These are phyloP conservation scores for Fusarium coffeatum DNA, from an alignment of 2,329 filamentous ascomycete species.

Conservation along the genomic window DNA sequence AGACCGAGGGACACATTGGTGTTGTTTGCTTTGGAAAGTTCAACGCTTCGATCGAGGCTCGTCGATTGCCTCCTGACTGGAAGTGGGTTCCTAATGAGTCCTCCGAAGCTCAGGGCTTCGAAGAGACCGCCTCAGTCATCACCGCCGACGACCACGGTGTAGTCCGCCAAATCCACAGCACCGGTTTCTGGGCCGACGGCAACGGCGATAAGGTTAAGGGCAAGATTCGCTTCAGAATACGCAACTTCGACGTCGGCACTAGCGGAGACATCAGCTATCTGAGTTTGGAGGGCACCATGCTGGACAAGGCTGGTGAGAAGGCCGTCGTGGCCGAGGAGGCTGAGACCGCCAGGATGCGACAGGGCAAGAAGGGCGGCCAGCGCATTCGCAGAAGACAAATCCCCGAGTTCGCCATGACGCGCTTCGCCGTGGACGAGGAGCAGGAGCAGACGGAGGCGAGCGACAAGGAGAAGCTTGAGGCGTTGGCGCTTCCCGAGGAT, in stretches of 20 bases:
- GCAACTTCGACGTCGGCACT: slow-evolving; percentile 83
- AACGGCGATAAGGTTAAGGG: slow-evolving; percentile 76
- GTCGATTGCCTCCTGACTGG: slow-evolving; percentile 81
- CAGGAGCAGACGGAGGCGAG: slow-evolving; percentile 52
- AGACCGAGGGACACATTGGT: slow-evolving; percentile 89
- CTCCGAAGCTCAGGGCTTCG: slow-evolving; percentile 54
- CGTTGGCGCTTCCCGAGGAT: slow-evolving; percentile 42
- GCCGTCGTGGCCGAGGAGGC: slow-evolving; percentile 61
- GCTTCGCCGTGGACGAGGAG: slow-evolving; percentile 60
- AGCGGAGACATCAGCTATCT: slow-evolving; percentile 82
- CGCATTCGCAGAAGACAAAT: slow-evolving; percentile 52
- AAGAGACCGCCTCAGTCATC: slow-evolving; percentile 56
- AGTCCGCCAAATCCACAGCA: slow-evolving; percentile 63
- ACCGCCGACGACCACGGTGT: slow-evolving; percentile 64
- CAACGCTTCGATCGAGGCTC: slow-evolving; percentile 85
- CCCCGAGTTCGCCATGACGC: slow-evolving; percentile 69
- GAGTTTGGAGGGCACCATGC: slow-evolving; percentile 88
- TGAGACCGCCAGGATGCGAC: slow-evolving; percentile 54
- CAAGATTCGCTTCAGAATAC: slow-evolving; percentile 80
- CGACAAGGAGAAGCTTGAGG: slow-evolving; percentile 41
- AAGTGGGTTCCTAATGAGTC: slow-evolving; percentile 75
- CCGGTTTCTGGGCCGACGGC: slow-evolving; percentile 81
- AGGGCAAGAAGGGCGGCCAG: slow-evolving; percentile 51
- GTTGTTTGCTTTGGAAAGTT: slow-evolving; percentile 92
- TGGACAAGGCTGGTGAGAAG: slow-evolving; percentile 74